Percentiles rank a stretch among this genome's conserved stretches.
These are phyloP conservation scores for Gymnopilus dilepis DNA, from an alignment of 768 basidiomycete species.

Conservation along the genomic window DNA sequence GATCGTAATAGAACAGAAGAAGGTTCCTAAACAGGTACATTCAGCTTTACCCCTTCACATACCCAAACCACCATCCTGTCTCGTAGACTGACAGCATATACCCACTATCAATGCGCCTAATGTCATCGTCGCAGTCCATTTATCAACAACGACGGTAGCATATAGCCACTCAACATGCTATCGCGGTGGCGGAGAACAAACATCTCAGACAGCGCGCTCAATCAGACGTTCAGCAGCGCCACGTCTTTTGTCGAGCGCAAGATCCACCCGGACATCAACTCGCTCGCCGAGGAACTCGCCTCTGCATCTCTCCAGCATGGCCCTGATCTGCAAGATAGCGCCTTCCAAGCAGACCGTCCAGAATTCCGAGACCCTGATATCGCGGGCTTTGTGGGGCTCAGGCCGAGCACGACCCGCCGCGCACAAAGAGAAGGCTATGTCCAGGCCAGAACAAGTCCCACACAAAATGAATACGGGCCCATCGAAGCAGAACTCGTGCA, in stretches of 20 bases:
- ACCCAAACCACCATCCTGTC: not conserved
- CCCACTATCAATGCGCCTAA: not conserved
- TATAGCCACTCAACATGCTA: constrained; percentile 5
- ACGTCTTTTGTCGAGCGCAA: constrained; percentile 30
- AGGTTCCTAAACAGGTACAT: not conserved
- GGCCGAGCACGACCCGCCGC: constrained; percentile 17
- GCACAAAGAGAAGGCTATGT: constrained; percentile 14
- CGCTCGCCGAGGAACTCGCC: constrained; percentile 30
- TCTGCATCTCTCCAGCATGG: constrained; percentile 12
- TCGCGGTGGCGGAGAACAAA: constrained; percentile 4
- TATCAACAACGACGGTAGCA: constrained; percentile 2
- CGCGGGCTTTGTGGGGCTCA: constrained; percentile 23
- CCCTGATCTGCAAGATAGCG: not conserved
- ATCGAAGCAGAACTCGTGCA: constrained; percentile 2
- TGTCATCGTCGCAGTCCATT: not conserved
- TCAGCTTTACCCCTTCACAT: not conserved
- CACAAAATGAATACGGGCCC: constrained; percentile 4
- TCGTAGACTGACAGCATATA: not conserved
- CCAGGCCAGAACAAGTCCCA: constrained; percentile 9
- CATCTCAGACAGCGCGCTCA: not conserved
- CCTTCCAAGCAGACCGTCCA: constrained; percentile 1
- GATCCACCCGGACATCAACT: constrained; percentile 45
- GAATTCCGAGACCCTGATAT: constrained; percentile 11
- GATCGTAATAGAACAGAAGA: not conserved
- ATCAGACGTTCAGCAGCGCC: not conserved